Conservation (phyloP, 495 filamentous ascomycete genomes). For the Penicillium arizonense region DNA sequence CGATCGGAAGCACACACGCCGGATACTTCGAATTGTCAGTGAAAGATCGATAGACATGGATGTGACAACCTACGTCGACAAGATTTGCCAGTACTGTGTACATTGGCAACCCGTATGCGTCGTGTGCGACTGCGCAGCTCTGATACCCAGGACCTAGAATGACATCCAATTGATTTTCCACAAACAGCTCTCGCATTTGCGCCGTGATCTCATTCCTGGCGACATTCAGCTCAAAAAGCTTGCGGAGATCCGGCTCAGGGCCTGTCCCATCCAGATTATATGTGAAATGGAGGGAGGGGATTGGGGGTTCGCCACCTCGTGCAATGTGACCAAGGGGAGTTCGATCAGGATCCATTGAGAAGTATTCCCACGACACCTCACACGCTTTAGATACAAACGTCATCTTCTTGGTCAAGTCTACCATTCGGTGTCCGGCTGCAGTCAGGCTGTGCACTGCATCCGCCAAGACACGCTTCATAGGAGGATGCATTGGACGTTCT, state of each 20-base stretch:
- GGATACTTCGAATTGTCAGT: constrained; percentile 13
- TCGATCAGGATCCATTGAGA: constrained; percentile 18
- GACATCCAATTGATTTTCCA: constrained; percentile 10
- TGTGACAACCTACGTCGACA: constrained; percentile 9
- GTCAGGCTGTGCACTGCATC: constrained; percentile 4
- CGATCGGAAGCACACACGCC: constrained; percentile 16
- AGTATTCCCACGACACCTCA: constrained; percentile 16
- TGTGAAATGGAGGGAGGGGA: constrained; percentile 17
- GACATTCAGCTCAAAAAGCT: constrained; percentile 13
- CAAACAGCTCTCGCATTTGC: constrained; percentile 8
- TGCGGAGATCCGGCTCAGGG: constrained; percentile 11
- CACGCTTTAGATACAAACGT: constrained; percentile 9
- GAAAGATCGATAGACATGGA: neutral
- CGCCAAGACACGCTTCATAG: constrained; percentile 12
- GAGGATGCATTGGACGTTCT: constrained; percentile 20
- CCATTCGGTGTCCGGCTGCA: constrained; percentile 11
- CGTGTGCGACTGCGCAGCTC: constrained; percentile 14
- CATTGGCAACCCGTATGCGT: constrained; percentile 8
- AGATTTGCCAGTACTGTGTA: constrained; percentile 20
- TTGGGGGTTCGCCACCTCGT: constrained; percentile 21
- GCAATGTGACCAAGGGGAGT: constrained; percentile 19
- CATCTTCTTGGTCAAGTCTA: constrained; percentile 7
- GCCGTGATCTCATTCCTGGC: constrained; percentile 12
- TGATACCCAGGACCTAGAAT: constrained; percentile 21
- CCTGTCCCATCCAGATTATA: constrained; percentile 10